A percentile compares a stretch with the other conserved stretches of the same genome.
Evolutionary conservation across 768 basidiomycete species (phyloP).

Genomic region (Dioszegia crocea): DNA sequence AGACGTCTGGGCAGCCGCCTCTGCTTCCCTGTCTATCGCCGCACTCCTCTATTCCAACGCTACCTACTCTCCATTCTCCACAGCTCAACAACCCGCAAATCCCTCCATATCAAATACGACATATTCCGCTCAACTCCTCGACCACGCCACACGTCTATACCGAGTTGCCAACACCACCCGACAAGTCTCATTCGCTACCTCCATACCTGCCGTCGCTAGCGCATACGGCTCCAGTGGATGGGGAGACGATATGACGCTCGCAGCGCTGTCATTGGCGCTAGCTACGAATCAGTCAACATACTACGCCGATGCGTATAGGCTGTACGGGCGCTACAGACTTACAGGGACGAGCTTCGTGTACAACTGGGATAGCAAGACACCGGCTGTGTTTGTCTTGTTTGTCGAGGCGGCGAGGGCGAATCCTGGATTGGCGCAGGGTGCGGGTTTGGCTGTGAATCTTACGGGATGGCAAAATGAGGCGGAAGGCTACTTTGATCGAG

Average conservation of each 20-base stretch:
- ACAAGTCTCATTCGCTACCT: conserved; percentile 49
- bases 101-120: conserved; percentile 67
- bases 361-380: conserved; percentile 84
- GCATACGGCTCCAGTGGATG: conserved; percentile 61
- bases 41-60: conserved; percentile 69
- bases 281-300: conserved; percentile 62
- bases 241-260: conserved; percentile 54
- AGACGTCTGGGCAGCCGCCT: conserved; percentile 75
- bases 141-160: conserved; percentile 72
- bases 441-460: conserved; percentile 54
- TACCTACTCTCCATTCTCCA: conserved; percentile 56
- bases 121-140: conserved; percentile 66
- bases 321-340: conserved; percentile 61
- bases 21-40: conserved; percentile 83
- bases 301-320: conserved; percentile 62
- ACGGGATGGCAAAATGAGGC: conserved; percentile 65
- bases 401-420: conserved; percentile 66
- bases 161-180: conserved; percentile 65
- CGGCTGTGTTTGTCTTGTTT: conserved; percentile 70
- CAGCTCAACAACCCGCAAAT: conserved; percentile 52
- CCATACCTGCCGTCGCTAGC: conserved; percentile 61
- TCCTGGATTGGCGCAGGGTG: conserved; percentile 54
- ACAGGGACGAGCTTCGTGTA: conserved; percentile 60
- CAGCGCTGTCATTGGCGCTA: conserved; percentile 70
- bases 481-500: conserved; percentile 70